phyloP scores from a whole-genome alignment of 768 basidiomycete genomes.

The Pisolithus albus region DNA sequence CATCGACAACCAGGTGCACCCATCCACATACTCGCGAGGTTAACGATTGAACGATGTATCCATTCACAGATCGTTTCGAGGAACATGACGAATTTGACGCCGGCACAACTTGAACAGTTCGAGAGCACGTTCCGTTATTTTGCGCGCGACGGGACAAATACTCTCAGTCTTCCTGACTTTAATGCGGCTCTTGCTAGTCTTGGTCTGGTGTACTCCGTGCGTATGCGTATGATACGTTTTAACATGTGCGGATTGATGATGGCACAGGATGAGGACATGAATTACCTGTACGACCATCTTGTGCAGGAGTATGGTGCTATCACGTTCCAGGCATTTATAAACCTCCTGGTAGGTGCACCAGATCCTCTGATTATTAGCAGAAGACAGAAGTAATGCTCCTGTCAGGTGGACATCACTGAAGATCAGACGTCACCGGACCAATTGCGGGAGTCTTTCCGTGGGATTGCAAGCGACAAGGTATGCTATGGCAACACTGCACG shows the following conservation, averaged over 20 bases:
- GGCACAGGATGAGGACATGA: constrained; percentile 76
- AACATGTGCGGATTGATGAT: neutral
- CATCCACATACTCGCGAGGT: neutral
- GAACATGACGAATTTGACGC: constrained; percentile 90
- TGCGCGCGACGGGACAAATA: constrained; percentile 88
- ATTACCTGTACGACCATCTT: constrained; percentile 74
- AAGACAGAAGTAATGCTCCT: neutral
- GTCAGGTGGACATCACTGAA: constrained; percentile 89
- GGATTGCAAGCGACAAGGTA: constrained; percentile 87
- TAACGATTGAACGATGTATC: neutral
- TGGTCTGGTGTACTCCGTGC: constrained; percentile 84
- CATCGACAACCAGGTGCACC: constrained; percentile 84
- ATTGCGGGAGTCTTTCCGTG: constrained; percentile 87
- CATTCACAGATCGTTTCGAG: constrained; percentile 76
- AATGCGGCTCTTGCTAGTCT: constrained; percentile 91
- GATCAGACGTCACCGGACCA: constrained; percentile 93
- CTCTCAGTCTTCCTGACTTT: constrained; percentile 78
- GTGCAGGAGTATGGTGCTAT: constrained; percentile 79
- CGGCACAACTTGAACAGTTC: constrained; percentile 93
- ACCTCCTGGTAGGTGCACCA: constrained; percentile 61
- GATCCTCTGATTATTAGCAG: neutral
- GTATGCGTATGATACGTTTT: constrained; percentile 11
- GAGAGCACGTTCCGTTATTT: constrained; percentile 98
- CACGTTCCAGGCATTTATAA: constrained; percentile 90
- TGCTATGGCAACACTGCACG: constrained; percentile 7